Evolutionary conservation across 2,329 filamentous ascomycete genomes (phyloP).

Genomic region (Pseudogymnoascus verrucosus): DNA sequence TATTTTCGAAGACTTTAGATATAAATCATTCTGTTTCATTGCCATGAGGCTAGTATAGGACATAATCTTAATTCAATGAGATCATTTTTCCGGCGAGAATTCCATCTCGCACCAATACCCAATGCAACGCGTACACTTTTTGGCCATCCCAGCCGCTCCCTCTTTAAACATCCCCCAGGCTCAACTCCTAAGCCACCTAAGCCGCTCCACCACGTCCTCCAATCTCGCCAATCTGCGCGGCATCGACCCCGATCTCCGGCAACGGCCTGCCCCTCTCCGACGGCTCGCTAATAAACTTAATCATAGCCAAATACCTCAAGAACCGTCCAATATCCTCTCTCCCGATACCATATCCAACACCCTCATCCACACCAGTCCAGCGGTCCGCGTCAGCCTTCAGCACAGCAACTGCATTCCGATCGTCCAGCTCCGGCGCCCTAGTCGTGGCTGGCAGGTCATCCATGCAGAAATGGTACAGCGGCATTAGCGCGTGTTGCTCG

Average conservation of each 20-base stretch:
- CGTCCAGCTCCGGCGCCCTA: slow-evolving; percentile 60
- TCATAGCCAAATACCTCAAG: slow-evolving; percentile 17
- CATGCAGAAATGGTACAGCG: slow-evolving; percentile 62
- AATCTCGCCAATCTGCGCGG: slow-evolving; percentile 10
- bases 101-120: neutral
- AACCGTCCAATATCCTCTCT: slow-evolving; percentile 17
- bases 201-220: slow-evolving; percentile 14
- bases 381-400: slow-evolving; percentile 49
- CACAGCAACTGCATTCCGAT: slow-evolving; percentile 53
- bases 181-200: slow-evolving; percentile 8
- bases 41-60: neutral
- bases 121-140: neutral
- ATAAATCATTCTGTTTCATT: neutral
- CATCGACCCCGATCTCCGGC: slow-evolving; percentile 12
- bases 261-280: slow-evolving; percentile 13
- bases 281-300: slow-evolving; percentile 15
- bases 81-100: slow-evolving; percentile 1
- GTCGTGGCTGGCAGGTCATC: slow-evolving; percentile 58
- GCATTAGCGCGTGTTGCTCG: slow-evolving; percentile 62
- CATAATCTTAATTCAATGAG: slow-evolving; percentile 4
- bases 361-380: slow-evolving; percentile 18
- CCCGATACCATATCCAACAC: slow-evolving; percentile 16
- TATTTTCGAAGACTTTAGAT: neutral
- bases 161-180: slow-evolving; percentile 20
- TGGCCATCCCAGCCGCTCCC: neutral